Evolutionary conservation across 257 asterid species (phyloP), one percentile per base, ranked within the genome.

Genomic region (Solanum okadae): DNA sequence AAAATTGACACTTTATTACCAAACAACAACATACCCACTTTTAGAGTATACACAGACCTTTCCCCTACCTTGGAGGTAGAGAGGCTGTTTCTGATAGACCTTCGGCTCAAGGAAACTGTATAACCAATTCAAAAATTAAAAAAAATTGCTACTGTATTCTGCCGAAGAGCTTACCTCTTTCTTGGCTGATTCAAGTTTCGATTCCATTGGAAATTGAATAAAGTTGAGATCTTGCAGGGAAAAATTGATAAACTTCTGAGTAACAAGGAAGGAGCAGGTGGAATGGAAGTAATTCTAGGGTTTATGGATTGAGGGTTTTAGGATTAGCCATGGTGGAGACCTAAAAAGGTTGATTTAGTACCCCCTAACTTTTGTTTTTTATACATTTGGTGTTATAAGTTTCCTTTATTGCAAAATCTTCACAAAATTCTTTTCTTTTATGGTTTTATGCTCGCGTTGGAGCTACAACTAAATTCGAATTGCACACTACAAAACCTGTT

Each of bases 391-490:
- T 72, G 25, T 1, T 16, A 72, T 33, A 72, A 72, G 79, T 72
- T 33, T 4, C 44, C 23, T 72, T 71, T 72, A 72, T 72, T 72
- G 40, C 42, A 33, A 33, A 33, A 18, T 72, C 8, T 8, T 33
- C 42, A 33, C 44, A 71, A 16, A 16, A 33, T 8, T 16, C 10
- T 16, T 7, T 56, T 56, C 25, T 56, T 56, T 3, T 56, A 20
- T 20, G 67, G 11, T 56, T 56, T 56, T 18, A 0, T 2, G 0
- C 2, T 9, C 9, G 65, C 1, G 0, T 56, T 56, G 2, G 0
- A 56, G 11, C 8, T 56, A 3, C 11, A 5, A 49, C 22, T 49
- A 49, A 15, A 49, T 49, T 49, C 8, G 2, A 49, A 49, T 49
- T 6, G 59, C 59, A 49, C 11, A 20, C 5, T 56, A 3, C 10